Base-by-base conservation (phyloP, 2,329 filamentous ascomycete species). In the Orbilia ellipsospora region DNA sequence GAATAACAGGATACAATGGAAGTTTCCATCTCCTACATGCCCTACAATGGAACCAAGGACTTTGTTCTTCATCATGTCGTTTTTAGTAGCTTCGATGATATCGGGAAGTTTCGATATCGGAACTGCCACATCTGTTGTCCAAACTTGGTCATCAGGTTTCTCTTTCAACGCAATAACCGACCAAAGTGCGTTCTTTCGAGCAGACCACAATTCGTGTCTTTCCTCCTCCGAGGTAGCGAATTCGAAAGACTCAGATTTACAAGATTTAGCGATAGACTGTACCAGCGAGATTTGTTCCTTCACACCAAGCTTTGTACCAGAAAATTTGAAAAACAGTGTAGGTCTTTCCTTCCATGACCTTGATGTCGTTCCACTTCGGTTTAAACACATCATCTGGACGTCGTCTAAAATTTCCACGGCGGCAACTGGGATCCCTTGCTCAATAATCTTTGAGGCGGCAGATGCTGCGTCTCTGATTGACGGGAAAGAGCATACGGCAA, bases 401-500 rank as follows among this genome's bases (percentile, higher is more conserved):
- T 96, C 93, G 83, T 97, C 94, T 28, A 97, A 85, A 70, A 97
- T 91, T 83, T 97, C 94, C 51, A 97, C 89, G n/a, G 94, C 94
- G 0, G 94, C 93, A 50, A 97, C 90, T 31, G 92, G 92, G 10
- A 97, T 88, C 26, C 93, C 93, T 63, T 90, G 87, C 52, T 88
- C 88, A 3, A 97, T 93, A 10, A 97, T 92, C 65, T 87, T 87
- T 78, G 90, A 89, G 1, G 95, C 93, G 81, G 92, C 96, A 80
- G 90, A 87, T 15, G 92, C 92, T 0, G 93, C 93, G 77, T 88
- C 84, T 54, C 90, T 88, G 77, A 96, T 82, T 2, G 82, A 83
- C 5, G 77, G 77, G 57, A 80, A 80, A 7, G 78, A 69, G 12
- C 78, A 78, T 7, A 80, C 79, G 7, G 91, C 92, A 0, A 95